phyloP scores from a whole-genome alignment of 768 basidiomycete genomes.

The Leccinum boreale region DNA sequence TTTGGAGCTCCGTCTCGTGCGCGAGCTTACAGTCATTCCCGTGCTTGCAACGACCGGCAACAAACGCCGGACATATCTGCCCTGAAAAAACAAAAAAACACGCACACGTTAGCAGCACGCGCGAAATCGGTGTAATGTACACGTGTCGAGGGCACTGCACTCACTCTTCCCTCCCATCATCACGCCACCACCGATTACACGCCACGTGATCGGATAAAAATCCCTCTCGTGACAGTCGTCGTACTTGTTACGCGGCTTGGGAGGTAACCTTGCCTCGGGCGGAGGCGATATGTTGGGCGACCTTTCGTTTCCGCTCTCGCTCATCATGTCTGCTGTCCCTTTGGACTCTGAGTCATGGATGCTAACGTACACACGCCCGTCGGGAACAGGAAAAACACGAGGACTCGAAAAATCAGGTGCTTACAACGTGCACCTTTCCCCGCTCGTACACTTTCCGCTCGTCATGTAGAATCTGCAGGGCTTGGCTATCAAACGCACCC shows the following conservation, averaged over 20 bases:
- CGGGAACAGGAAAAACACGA: not conserved
- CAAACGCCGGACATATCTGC: conserved; percentile 24
- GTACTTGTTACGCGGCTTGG: conserved; percentile 26
- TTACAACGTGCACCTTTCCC: conserved; percentile 58
- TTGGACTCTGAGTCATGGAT: conserved; percentile 38
- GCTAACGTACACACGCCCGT: conserved; percentile 28
- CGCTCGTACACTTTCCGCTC: conserved; percentile 49
- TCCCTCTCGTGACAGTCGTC: conserved; percentile 43
- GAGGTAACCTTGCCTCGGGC: conserved; percentile 17
- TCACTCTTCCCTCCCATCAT: conserved; percentile 47
- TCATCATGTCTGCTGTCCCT: not conserved
- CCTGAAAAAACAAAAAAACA: conserved; percentile 12
- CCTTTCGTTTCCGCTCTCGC: not conserved
- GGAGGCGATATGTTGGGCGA: conserved; percentile 1
- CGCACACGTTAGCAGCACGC: conserved; percentile 1
- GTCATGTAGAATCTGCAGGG: conserved; percentile 54
- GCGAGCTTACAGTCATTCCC: conserved; percentile 30
- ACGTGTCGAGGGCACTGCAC: conserved; percentile 9
- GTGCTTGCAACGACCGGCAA: conserved; percentile 23
- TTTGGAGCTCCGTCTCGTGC: conserved; percentile 28
- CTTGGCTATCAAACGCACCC: conserved; percentile 41
- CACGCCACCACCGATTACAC: conserved; percentile 79
- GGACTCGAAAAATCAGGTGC: conserved; percentile 19
- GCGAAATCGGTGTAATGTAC: not conserved
- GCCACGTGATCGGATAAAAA: conserved; percentile 68